Evolutionary conservation across 1,139 yeast species (phyloP).

Genomic region (Eremothecium cymbalariae): DNA sequence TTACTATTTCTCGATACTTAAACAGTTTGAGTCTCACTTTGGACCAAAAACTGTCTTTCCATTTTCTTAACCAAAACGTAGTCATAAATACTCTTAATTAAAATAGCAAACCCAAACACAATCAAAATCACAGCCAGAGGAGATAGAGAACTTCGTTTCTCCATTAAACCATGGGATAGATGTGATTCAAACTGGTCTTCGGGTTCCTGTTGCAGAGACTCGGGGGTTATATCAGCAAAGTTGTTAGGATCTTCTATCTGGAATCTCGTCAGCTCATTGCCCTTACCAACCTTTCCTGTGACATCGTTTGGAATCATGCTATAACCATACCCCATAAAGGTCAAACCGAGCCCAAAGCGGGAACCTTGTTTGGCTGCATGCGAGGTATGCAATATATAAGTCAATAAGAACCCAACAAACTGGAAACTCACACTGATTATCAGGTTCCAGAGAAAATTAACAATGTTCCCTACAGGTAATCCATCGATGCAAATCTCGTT

Average conservation of each 20-base stretch:
- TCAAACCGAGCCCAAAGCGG: conserved; percentile 83
- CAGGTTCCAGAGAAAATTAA: conserved; percentile 84
- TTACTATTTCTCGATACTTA: no score
- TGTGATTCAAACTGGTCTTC: conserved; percentile 42
- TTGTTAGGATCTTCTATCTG: conserved; percentile 51
- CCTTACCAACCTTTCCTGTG: conserved; percentile 30
- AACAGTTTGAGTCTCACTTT: conserved; percentile 7
- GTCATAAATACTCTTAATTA: conserved; percentile 60
- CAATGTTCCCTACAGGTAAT: conserved; percentile 86
- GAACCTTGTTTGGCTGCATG: conserved; percentile 98
- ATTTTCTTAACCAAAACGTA: conserved; percentile 68
- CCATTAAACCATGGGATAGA: conserved; percentile 35
- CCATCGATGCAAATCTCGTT: conserved; percentile 95
- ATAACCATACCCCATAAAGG: conserved; percentile 71
- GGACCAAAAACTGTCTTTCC: conserved; percentile 40
- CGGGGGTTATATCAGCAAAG: conserved; percentile 39
- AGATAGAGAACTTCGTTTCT: conserved; percentile 35
- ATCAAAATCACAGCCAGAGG: conserved; percentile 23
- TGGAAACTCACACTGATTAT: conserved; percentile 86
- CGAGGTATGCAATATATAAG: conserved; percentile 87
- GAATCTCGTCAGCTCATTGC: conserved; percentile 31
- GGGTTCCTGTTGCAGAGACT: conserved; percentile 15
- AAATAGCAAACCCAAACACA: conserved; percentile 55
- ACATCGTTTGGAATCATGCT: conserved; percentile 53
- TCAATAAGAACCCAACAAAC: conserved; percentile 83